A percentile compares a stretch with the other conserved stretches of the same genome.
These are phyloP conservation scores for Saitoella complicata DNA, from an alignment of 805 yeast species.

Conservation along the genomic window DNA sequence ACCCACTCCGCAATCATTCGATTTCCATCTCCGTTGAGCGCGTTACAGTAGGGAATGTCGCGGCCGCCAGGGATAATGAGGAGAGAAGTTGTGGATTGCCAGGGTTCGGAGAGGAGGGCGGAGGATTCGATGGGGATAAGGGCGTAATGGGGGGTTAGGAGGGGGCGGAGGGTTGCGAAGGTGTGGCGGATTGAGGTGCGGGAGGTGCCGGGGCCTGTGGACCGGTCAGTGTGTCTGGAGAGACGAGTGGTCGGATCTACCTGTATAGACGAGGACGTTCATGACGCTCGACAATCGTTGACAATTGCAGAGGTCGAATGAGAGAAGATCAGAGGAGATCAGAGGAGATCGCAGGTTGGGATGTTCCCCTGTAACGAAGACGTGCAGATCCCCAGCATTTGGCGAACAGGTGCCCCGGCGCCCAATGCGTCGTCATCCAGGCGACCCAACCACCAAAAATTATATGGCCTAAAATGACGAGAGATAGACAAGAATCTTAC, in stretches of 20 bases:
- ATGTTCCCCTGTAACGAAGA: too few species aligned
- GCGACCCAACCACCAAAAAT: too few species aligned
- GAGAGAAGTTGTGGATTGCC: slow-evolving; percentile 65
- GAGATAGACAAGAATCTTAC: too few species aligned
- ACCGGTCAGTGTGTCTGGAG: neutral
- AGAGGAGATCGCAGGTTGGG: too few species aligned
- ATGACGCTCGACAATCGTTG: slow-evolving; percentile 19
- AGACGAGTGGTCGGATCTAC: slow-evolving; percentile 15
- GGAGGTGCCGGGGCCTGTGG: slow-evolving; percentile 62
- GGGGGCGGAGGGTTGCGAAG: slow-evolving; percentile 52
- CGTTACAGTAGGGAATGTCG: slow-evolving; percentile 67
- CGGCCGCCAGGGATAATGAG: slow-evolving; percentile 95
- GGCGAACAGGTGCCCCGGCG: too few species aligned
- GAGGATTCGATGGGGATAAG: slow-evolving; percentile 53
- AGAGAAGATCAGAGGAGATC: too few species aligned
- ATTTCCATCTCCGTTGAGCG: slow-evolving; percentile 57
- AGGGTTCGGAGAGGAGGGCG: slow-evolving; percentile 63
- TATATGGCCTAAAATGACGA: too few species aligned
- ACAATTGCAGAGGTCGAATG: too few species aligned
- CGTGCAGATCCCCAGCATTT: too few species aligned
- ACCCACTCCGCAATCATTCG: slow-evolving; percentile 45
- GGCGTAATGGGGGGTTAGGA: slow-evolving; percentile 77
- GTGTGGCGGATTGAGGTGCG: slow-evolving; percentile 75
- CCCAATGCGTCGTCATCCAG: too few species aligned
- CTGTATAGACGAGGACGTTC: slow-evolving; percentile 63